phyloP scores from a whole-genome alignment of 192 early-diverging fungal genomes.

The Chytriomyces confervae region DNA sequence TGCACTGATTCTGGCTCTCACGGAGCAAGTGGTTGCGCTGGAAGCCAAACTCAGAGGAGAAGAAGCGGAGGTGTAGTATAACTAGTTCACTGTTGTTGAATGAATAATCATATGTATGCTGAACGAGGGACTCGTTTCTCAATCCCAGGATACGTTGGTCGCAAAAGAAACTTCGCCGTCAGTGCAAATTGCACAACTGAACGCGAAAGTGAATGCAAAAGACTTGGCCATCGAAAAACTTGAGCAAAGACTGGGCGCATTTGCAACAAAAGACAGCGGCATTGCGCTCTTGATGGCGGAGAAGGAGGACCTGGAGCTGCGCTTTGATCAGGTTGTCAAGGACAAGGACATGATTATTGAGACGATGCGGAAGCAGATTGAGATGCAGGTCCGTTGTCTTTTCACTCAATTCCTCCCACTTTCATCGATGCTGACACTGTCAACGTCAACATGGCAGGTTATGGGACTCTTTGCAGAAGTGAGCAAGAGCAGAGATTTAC shows the following conservation, averaged over 20 bases:
- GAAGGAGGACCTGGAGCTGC: constrained; percentile 23
- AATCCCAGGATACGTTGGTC: no score
- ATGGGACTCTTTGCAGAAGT: constrained; percentile 36
- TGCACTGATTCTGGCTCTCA: constrained; percentile 21
- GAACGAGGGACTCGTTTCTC: no score
- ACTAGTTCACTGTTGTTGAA: no score
- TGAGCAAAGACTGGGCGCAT: constrained; percentile 4
- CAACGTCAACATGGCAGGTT: not conserved
- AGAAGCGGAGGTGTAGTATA: no score
- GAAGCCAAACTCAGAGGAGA: constrained; percentile 2
- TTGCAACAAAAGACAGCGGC: constrained; percentile 27
- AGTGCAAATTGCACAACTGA: constrained; percentile 14
- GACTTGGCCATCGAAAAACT: constrained; percentile 27
- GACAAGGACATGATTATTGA: constrained; percentile 43
- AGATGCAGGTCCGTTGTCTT: constrained; percentile 32
- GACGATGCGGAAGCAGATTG: constrained; percentile 38
- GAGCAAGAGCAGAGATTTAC: constrained; percentile 27
- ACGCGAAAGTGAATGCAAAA: constrained; percentile 12
- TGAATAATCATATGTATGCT: no score
- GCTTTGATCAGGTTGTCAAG: constrained; percentile 33
- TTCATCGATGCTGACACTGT: not conserved
- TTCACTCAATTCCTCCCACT: not conserved
- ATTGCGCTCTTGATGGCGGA: constrained; percentile 19
- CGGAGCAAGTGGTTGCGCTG: constrained; percentile 21
- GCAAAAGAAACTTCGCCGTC: not conserved